phyloP scores from a whole-genome alignment of 2,329 filamentous ascomycete genomes.

The Exophiala phaeomuriformis region DNA sequence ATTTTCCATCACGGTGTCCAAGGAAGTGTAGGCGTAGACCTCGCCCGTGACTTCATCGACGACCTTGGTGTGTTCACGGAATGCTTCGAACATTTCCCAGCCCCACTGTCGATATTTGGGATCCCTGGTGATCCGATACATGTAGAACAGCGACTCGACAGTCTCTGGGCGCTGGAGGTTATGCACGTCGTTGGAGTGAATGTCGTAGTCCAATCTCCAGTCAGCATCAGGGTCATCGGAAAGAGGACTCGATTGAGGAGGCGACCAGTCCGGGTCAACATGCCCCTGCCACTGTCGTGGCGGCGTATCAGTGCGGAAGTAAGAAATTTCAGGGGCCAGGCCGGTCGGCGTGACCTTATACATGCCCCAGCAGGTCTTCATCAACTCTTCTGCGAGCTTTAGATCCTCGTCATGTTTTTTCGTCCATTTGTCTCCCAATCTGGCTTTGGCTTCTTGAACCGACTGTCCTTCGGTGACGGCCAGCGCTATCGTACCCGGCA shows the following conservation, averaged over 20 bases:
- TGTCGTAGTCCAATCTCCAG: slow-evolving; percentile 71
- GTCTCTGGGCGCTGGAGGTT: slow-evolving; percentile 95
- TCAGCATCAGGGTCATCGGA: slow-evolving; percentile 44
- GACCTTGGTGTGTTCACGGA: slow-evolving; percentile 76
- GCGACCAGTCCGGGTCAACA: slow-evolving; percentile 42
- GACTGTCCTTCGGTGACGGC: slow-evolving; percentile 72
- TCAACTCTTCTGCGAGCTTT: slow-evolving; percentile 76
- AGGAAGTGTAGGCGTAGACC: slow-evolving; percentile 25
- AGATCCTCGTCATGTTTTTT: slow-evolving; percentile 79
- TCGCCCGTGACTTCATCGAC: slow-evolving; percentile 50
- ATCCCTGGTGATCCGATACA: slow-evolving; percentile 97
- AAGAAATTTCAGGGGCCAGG: slow-evolving; percentile 88
- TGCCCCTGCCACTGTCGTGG: slow-evolving; percentile 41
- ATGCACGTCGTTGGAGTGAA: slow-evolving; percentile 77
- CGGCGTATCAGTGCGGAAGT: slow-evolving; percentile 70
- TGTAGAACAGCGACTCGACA: slow-evolving; percentile 92
- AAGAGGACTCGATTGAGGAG: slow-evolving; percentile 41
- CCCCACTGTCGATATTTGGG: slow-evolving; percentile 88
- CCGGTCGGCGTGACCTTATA: slow-evolving; percentile 86
- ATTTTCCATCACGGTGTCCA: slow-evolving; percentile 21
- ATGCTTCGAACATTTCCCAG: slow-evolving; percentile 96
- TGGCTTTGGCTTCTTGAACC: slow-evolving; percentile 62
- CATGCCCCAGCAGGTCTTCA: slow-evolving; percentile 97
- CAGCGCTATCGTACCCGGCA: slow-evolving; percentile 90
- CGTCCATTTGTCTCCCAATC: slow-evolving; percentile 51